Conservation (phyloP, 176 grass and related monocot species). For the Aegilops tauschii region DNA sequence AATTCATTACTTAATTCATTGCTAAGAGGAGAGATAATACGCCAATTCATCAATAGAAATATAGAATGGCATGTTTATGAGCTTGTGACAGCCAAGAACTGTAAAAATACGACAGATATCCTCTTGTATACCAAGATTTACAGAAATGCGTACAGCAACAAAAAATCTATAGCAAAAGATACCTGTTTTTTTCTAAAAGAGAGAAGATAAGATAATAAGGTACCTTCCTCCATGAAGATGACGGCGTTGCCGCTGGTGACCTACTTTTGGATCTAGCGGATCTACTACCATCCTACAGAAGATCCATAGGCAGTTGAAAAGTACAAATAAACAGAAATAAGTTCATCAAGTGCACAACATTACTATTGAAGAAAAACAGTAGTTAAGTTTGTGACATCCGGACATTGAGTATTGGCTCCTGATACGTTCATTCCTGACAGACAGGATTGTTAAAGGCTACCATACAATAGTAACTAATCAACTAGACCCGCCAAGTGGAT, state of each 20-base stretch:
- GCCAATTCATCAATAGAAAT: background rate
- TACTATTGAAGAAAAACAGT: background rate
- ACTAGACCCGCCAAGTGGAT: background rate
- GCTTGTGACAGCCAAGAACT: background rate
- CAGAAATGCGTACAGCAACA: background rate
- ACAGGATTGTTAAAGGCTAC: background rate
- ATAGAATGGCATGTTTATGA: background rate
- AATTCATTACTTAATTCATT: background rate
- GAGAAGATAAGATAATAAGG: background rate
- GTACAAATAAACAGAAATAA: constrained; percentile 24
- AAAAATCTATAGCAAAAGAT: background rate
- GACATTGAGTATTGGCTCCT: background rate
- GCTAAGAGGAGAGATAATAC: background rate
- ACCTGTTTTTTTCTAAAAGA: background rate
- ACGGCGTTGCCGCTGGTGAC: constrained; percentile 41
- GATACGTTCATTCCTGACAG: background rate
- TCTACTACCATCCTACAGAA: constrained; percentile 54
- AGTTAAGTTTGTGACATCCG: background rate
- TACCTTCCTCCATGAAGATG: constrained; percentile 77
- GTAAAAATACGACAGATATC: background rate
- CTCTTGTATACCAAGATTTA: background rate
- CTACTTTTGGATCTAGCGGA: constrained; percentile 64
- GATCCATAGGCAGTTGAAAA: constrained; percentile 2
- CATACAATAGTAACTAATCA: background rate
- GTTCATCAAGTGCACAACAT: background rate